Conservation (phyloP, 78 protist genomes). For the Diacronema lutheri region DNA sequence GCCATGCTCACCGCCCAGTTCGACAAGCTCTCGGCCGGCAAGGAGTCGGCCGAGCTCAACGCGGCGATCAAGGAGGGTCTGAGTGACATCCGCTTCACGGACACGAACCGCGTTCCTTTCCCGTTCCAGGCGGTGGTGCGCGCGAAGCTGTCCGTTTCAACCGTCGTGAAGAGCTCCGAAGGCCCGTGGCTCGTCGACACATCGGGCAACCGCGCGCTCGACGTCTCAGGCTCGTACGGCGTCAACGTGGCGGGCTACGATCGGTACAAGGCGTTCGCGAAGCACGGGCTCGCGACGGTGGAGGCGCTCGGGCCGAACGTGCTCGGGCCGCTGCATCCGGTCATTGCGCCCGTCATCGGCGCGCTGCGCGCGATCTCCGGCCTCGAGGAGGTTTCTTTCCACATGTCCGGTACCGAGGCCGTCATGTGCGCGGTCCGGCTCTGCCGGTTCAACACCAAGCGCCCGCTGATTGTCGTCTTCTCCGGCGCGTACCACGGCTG, state of each 20-base stretch:
- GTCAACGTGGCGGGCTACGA: slow-evolving; percentile 12
- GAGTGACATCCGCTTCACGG: background rate
- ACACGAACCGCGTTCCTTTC: background rate
- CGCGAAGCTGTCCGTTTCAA: background rate
- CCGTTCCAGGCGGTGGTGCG: background rate
- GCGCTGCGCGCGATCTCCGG: background rate
- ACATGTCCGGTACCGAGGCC: slow-evolving; percentile 6
- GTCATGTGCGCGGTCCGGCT: background rate
- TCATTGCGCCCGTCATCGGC: background rate
- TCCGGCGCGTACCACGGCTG: background rate
- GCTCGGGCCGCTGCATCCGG: background rate
- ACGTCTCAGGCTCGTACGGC: slow-evolving; percentile 25
- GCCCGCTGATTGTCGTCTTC: background rate
- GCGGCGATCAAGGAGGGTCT: background rate
- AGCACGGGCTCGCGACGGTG: background rate
- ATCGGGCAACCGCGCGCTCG: background rate
- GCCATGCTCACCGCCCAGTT: background rate
- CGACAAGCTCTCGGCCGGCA: background rate
- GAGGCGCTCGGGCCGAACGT: background rate
- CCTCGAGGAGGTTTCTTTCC: slow-evolving; percentile 17
- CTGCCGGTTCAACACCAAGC: background rate
- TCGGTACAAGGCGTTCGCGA: background rate
- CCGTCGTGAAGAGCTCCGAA: background rate
- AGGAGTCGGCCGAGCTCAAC: background rate
- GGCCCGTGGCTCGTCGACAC: background rate